A percentile compares a stretch with the other conserved stretches of the same genome.
Evolutionary conservation across 2,329 filamentous ascomycete genomes (phyloP).

Genomic region (Hansfordia pulvinata): DNA sequence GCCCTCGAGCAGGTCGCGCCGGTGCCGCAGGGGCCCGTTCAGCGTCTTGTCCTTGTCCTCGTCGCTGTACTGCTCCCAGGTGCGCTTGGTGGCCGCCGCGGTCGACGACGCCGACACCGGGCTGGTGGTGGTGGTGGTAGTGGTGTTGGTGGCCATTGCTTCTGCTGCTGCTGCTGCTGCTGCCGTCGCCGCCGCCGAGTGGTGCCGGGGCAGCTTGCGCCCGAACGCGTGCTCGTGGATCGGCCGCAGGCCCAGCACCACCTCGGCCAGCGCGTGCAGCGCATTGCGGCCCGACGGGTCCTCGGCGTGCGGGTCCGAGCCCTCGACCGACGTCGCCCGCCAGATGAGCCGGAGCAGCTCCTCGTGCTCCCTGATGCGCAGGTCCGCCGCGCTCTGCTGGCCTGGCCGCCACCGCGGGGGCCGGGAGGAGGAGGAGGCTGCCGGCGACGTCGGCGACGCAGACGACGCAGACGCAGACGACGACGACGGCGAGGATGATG

Average conservation of each 20-base stretch:
- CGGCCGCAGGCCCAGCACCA: conserved; percentile 23
- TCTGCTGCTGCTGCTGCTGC: too few species aligned
- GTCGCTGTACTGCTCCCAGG: too few species aligned
- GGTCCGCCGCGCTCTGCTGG: conserved; percentile 9
- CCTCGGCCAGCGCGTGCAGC: conserved; percentile 43
- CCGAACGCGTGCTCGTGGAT: conserved; percentile 10
- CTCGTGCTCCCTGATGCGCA: conserved; percentile 13
- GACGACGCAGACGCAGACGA: too few species aligned
- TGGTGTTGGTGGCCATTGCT: too few species aligned
- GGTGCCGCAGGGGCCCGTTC: conserved; percentile 4
- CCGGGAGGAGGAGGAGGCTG: too few species aligned
- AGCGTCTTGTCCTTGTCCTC: conserved; percentile 7
- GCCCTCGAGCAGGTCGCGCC: conserved; percentile 9
- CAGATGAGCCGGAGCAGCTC: conserved; percentile 23
- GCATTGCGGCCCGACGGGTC: conserved; percentile 37
- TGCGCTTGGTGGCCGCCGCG: too few species aligned
- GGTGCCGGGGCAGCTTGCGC: conserved; percentile 22
- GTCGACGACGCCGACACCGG: too few species aligned
- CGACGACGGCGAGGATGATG: too few species aligned
- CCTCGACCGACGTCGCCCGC: conserved; percentile 12
- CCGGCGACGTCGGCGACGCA: too few species aligned
- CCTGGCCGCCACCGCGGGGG: too few species aligned
- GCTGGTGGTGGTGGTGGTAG: too few species aligned
- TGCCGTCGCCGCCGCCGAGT: too few species aligned
- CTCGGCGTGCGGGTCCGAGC: conserved; percentile 19